These are phyloP conservation scores for Alopecurus myosuroides DNA, from an alignment of 176 grass and related monocot species.

Conservation along the genomic window DNA sequence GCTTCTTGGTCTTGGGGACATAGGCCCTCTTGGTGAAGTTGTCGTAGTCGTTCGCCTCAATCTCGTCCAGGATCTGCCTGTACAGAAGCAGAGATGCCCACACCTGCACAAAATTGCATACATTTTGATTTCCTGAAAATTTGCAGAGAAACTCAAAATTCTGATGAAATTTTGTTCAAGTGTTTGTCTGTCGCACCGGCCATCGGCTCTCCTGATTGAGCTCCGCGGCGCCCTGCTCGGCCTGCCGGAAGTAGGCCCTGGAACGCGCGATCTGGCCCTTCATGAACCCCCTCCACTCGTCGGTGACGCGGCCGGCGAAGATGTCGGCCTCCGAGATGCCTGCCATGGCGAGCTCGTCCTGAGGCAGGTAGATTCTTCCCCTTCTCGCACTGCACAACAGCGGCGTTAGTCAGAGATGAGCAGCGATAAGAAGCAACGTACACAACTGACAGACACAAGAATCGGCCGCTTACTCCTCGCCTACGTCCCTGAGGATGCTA, in stretches of 20 bases:
- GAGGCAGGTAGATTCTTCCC: slow-evolving; percentile 84
- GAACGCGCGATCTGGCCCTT: slow-evolving; percentile 64
- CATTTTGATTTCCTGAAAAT: no score
- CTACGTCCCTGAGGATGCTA: slow-evolving; percentile 88
- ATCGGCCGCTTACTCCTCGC: slow-evolving; percentile 97
- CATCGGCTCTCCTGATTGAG: slow-evolving; percentile 88
- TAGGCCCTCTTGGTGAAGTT: no score
- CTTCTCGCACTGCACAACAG: slow-evolving; percentile 52
- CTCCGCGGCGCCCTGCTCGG: slow-evolving; percentile 63
- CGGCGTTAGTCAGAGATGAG: not conserved
- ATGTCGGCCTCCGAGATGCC: slow-evolving; percentile 82
- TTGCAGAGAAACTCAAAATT: no score
- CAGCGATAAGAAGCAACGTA: not conserved
- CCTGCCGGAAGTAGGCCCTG: slow-evolving; percentile 59
- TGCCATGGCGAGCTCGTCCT: slow-evolving; percentile 66
- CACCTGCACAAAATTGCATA: no score
- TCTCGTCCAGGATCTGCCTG: no score
- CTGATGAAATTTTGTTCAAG: no score
- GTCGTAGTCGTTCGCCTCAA: no score
- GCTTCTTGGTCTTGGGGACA: slow-evolving; percentile 85
- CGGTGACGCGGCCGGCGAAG: slow-evolving; percentile 61
- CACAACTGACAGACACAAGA: no score
- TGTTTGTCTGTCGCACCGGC: slow-evolving; percentile 67
- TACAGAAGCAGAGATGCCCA: no score
- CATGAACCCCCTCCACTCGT: slow-evolving; percentile 79